Percentiles rank a stretch among this genome's conserved stretches.
These are phyloP conservation scores for Lipomyces japonicus DNA, from an alignment of 805 yeast genomes.

Conservation along the genomic window DNA sequence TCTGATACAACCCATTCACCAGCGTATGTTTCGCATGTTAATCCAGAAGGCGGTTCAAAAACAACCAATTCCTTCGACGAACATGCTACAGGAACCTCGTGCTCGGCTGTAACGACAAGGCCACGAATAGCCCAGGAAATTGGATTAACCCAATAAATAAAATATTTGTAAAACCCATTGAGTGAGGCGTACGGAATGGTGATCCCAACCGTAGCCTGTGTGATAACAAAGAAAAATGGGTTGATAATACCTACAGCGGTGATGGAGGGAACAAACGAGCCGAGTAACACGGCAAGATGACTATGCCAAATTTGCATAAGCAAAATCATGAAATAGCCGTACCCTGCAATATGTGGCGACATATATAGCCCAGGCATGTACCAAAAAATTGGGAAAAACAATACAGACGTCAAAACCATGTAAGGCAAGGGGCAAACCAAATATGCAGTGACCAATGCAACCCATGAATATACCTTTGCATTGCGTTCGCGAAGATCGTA, in stretches of 20 bases:
- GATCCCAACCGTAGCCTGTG: slow-evolving; percentile 75
- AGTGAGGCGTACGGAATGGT: slow-evolving; percentile 50
- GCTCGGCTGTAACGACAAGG: slow-evolving; percentile 53
- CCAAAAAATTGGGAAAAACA: slow-evolving; percentile 56
- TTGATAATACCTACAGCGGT: slow-evolving; percentile 52
- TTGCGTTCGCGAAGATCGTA: slow-evolving; percentile 74
- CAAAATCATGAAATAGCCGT: slow-evolving; percentile 44
- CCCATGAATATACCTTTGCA: slow-evolving; percentile 66
- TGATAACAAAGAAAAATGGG: slow-evolving; percentile 55
- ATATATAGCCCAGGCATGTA: slow-evolving; percentile 73
- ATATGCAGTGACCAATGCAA: slow-evolving; percentile 5
- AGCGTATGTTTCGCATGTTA: slow-evolving; percentile 48
- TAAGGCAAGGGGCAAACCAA: slow-evolving; percentile 6
- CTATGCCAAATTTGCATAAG: slow-evolving; percentile 24
- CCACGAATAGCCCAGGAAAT: slow-evolving; percentile 62
- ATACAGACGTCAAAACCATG: slow-evolving; percentile 52
- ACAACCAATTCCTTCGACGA: slow-evolving; percentile 46
- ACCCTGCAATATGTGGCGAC: slow-evolving; percentile 40
- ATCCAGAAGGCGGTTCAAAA: slow-evolving; percentile 52
- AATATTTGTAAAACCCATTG: slow-evolving; percentile 70
- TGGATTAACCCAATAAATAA: slow-evolving; percentile 73
- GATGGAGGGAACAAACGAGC: slow-evolving; percentile 40
- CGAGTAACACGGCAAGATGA: slow-evolving; percentile 44
- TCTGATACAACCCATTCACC: slow-evolving; percentile 45
- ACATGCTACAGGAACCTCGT: slow-evolving; percentile 49